Evolutionary conservation across 106 monocot genomes (phyloP).

Genomic region (Acorus gramineus): DNA sequence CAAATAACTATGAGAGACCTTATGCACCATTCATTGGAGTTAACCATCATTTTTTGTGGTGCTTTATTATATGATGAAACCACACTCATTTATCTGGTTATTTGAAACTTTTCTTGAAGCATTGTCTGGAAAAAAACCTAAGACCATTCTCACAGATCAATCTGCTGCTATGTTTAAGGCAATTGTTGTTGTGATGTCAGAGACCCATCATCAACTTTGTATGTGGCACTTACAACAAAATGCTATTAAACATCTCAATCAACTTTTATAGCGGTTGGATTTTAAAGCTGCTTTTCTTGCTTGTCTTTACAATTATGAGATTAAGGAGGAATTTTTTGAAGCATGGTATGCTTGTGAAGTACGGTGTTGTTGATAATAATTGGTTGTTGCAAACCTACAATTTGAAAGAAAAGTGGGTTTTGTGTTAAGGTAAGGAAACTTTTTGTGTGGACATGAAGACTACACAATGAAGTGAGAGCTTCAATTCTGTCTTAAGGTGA

Average conservation of each 20-base stretch:
- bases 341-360: slow-evolving; percentile 64
- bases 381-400: slow-evolving; percentile 49
- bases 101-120: slow-evolving; percentile 57
- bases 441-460: slow-evolving; percentile 63
- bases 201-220: slow-evolving; percentile 42
- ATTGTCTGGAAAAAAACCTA: slow-evolving; percentile 45
- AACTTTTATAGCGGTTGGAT: slow-evolving; percentile 34
- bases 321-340: slow-evolving; percentile 46
- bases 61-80: slow-evolving; percentile 60
- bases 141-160: slow-evolving; percentile 58
- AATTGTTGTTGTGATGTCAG: slow-evolving; percentile 29
- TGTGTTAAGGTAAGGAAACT: slow-evolving; percentile 37
- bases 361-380: slow-evolving; percentile 63
- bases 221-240: slow-evolving; percentile 71
- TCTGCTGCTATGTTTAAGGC: slow-evolving; percentile 26
- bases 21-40: slow-evolving; percentile 46
- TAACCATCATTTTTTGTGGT: slow-evolving; percentile 62
- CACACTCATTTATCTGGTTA: slow-evolving; percentile 48
- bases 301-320: slow-evolving; percentile 57
- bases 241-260: slow-evolving; percentile 50
- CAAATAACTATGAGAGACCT: no score
- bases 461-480: slow-evolving; percentile 46
- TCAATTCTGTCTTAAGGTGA: slow-evolving; percentile 43
- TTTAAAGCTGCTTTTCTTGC: slow-evolving; percentile 54
- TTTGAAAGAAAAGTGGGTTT: slow-evolving; percentile 57